Conservation (phyloP, 345 rosid species). For the Crucihimalaya himalaica region DNA sequence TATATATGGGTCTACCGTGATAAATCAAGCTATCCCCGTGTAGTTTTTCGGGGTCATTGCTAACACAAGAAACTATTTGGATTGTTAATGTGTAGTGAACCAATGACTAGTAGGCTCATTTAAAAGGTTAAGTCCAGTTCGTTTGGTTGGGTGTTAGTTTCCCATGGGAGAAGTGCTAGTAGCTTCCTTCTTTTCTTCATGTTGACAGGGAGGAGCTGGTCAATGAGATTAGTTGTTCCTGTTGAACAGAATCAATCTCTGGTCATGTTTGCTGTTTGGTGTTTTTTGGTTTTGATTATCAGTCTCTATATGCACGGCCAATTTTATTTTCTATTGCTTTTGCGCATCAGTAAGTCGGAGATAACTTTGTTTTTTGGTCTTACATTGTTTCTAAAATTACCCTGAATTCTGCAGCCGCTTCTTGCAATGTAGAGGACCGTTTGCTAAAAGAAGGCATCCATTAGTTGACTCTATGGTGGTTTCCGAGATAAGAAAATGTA, state of each 20-base stretch:
- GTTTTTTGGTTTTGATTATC: neutral
- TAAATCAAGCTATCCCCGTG: neutral
- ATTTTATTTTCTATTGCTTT: slow-evolving; percentile 2
- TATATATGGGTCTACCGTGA: slow-evolving; percentile 1
- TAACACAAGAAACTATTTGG: neutral
- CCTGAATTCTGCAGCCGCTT: slow-evolving; percentile 61
- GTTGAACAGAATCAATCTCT: neutral
- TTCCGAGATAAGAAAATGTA: slow-evolving; percentile 79
- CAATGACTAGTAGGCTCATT: neutral
- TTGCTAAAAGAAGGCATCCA: slow-evolving; percentile 91
- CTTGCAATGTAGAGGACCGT: slow-evolving; percentile 90
- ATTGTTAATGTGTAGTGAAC: slow-evolving; percentile 4
- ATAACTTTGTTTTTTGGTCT: slow-evolving; percentile 27
- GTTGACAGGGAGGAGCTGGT: neutral
- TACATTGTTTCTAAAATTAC: slow-evolving; percentile 9
- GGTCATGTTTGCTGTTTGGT: neutral
- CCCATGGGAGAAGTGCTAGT: neutral
- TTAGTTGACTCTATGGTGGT: slow-evolving; percentile 72
- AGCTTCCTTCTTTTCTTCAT: neutral
- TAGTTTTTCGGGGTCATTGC: neutral
- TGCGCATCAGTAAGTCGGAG: neutral
- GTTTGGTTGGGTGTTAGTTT: slow-evolving; percentile 11
- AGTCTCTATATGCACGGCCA: neutral
- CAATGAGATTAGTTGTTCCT: neutral
- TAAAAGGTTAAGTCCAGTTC: neutral